Base-by-base conservation (phyloP, 257 asterid species). In the Solanum gracilifrons region DNA sequence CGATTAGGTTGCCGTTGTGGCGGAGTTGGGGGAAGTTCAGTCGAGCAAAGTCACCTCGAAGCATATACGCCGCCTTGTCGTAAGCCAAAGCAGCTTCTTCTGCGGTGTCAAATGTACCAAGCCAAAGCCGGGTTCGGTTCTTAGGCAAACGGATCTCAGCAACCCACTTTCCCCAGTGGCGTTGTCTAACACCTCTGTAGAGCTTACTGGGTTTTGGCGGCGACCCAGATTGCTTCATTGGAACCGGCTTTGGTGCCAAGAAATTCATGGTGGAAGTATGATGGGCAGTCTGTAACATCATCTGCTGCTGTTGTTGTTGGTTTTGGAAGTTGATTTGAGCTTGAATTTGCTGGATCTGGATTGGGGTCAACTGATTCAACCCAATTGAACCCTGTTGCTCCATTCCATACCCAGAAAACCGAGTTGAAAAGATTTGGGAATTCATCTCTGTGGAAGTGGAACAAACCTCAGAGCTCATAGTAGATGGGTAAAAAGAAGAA, bases 111-210 rank as follows among this genome's bases (percentile, higher is more conserved):
- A 95, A 96, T 33, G 99, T 97, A 10, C 99, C 99, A 0, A 97
- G 96, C 99, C 99, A 97, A 58, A 97, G 93, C 5, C 99, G 93
- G 75, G 96, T 94, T 1, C 99, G 94, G 94, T 94, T 95, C 95
- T 92, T 93, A 2, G 99, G 99, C 46, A 96, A 87, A 8, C 99
- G 97, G 91, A 96, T 96, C 94, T 96, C 99, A 5, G 98, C 99
- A 35, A 97, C 99, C 99, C 99, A 97, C 85, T 97, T 97, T 0
- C 99, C 99, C 99, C 99, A 97, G 95, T 97, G 99, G 9, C 99
- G 95, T 89, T 97, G 99, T 88, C 99, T 91, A n/a, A 97, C 99
- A 3, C 99, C 99, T 55, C 99, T 87, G 95, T 97, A 97, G 13
- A 95, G 98, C 90, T 97, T 97, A 7, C 88, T 90, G 91, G 99